phyloP scores from a whole-genome alignment of 2,329 filamentous ascomycete genomes.

The Keithomyces neogunnii region DNA sequence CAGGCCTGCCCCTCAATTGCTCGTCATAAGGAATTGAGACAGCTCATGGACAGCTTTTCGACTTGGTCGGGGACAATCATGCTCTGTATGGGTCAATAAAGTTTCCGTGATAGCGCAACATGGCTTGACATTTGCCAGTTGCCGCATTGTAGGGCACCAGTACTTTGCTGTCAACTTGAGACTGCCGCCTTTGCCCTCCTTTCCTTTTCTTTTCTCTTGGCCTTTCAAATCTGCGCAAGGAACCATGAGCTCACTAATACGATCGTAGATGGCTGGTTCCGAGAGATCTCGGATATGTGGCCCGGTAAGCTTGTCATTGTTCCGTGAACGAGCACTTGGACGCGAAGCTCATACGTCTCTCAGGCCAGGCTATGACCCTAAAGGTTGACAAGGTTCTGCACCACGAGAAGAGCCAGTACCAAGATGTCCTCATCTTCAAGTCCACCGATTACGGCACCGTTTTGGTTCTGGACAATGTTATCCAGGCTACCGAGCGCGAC shows the following conservation, averaged over 20 bases:
- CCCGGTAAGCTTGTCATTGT: constrained; percentile 42
- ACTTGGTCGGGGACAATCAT: background rate
- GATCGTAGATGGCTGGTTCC: constrained; percentile 93
- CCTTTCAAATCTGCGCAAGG: background rate
- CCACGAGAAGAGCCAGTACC: constrained; percentile 99
- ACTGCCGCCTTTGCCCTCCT: background rate
- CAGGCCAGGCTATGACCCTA: constrained; percentile 94
- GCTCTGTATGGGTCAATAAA: background rate
- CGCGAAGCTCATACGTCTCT: constrained; percentile 5
- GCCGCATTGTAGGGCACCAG: background rate
- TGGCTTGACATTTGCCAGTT: background rate
- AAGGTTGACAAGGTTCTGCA: constrained; percentile 96
- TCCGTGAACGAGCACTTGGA: background rate
- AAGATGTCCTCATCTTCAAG: constrained; percentile 98
- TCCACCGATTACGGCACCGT: constrained; percentile 95
- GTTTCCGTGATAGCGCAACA: background rate
- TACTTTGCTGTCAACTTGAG: background rate
- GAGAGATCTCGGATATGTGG: constrained; percentile 98
- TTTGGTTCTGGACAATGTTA: constrained; percentile 95
- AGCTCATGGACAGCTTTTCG: background rate
- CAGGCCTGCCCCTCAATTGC: background rate
- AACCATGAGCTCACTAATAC: constrained; percentile 1
- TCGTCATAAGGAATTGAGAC: background rate
- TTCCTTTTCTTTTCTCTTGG: too few species aligned
- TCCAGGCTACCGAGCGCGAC: constrained; percentile 96